Conservation (phyloP, 2,329 filamentous ascomycete genomes). For the Alternaria angustiovoidea region DNA sequence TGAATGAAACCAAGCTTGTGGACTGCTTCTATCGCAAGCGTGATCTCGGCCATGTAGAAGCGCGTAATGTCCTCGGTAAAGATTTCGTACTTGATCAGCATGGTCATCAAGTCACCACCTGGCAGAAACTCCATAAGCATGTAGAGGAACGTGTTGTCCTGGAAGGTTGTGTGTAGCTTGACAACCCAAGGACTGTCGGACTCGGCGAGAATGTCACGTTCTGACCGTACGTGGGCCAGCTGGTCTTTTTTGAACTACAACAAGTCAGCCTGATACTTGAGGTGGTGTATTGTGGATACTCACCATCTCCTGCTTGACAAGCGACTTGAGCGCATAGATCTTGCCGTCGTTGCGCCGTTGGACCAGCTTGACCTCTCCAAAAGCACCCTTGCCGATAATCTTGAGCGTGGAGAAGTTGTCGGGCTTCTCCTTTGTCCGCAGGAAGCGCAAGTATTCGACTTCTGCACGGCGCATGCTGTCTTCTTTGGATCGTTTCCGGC, state of each 20-base stretch:
- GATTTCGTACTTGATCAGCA: slow-evolving; percentile 99
- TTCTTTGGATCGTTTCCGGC: slow-evolving; percentile 84
- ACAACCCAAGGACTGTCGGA: slow-evolving; percentile 99
- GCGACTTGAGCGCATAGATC: slow-evolving; percentile 97
- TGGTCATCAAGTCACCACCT: slow-evolving; percentile 98
- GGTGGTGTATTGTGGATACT: not conserved
- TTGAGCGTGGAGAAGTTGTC: slow-evolving; percentile 96
- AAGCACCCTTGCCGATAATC: slow-evolving; percentile 98
- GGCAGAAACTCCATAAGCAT: slow-evolving; percentile 99
- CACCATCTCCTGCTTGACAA: slow-evolving; percentile 97
- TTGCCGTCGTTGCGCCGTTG: slow-evolving; percentile 96
- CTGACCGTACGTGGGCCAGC: slow-evolving; percentile 93
- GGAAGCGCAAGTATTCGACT: slow-evolving; percentile 90
- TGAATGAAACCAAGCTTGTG: slow-evolving; percentile 98
- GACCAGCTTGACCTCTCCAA: slow-evolving; percentile 97
- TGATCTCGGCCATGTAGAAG: slow-evolving; percentile 99
- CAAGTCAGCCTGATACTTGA: slow-evolving; percentile 21
- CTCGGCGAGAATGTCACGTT: slow-evolving; percentile 96
- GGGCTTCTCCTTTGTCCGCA: slow-evolving; percentile 90
- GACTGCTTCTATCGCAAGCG: slow-evolving; percentile 97
- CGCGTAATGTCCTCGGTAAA: slow-evolving; percentile 98
- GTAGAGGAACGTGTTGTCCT: slow-evolving; percentile 94
- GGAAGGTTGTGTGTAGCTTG: slow-evolving; percentile 97
- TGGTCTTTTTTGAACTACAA: slow-evolving; percentile 92
- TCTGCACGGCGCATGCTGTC: slow-evolving; percentile 86